Percentiles rank a stretch among this genome's conserved stretches.
Conservation (phyloP, 2,329 filamentous ascomycete species). For the Fusarium brevicatenulatum region DNA sequence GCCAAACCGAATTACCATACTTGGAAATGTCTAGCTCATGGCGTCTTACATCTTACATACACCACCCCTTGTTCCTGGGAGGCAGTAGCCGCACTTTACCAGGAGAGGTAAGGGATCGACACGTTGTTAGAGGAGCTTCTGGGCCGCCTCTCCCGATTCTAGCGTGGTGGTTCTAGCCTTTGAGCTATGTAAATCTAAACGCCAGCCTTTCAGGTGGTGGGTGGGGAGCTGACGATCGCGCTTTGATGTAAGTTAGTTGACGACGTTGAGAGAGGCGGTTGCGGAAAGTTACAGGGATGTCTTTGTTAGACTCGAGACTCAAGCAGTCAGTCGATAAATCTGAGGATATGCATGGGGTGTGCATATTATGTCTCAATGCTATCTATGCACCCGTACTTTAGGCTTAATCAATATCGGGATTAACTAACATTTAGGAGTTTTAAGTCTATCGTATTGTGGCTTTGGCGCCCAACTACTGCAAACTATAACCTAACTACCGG, state of each 20-base stretch:
- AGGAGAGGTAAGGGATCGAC: not conserved
- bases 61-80: slow-evolving; percentile 11
- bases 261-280: not conserved
- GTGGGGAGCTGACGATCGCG: not conserved
- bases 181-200: slow-evolving; percentile 13
- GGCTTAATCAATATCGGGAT: not conserved
- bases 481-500: not conserved
- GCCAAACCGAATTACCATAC: not conserved
- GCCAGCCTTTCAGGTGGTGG: not conserved
- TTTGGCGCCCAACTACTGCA: not conserved
- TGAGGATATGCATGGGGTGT: not conserved
- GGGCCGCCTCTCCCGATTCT: slow-evolving; percentile 12
- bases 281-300: not conserved
- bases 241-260: not conserved
- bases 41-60: not conserved
- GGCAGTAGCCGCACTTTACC: not conserved
- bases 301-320: not conserved
- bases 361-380: not conserved
- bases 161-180: slow-evolving; percentile 6
- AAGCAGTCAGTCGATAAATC: not conserved
- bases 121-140: not conserved
- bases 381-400: not conserved
- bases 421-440: not conserved
- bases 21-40: not conserved
- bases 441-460: not conserved